Percentiles rank a stretch among this genome's conserved stretches.
Evolutionary conservation across 192 early-diverging fungal species (phyloP).

Genomic region (Umbelopsis sp.): DNA sequence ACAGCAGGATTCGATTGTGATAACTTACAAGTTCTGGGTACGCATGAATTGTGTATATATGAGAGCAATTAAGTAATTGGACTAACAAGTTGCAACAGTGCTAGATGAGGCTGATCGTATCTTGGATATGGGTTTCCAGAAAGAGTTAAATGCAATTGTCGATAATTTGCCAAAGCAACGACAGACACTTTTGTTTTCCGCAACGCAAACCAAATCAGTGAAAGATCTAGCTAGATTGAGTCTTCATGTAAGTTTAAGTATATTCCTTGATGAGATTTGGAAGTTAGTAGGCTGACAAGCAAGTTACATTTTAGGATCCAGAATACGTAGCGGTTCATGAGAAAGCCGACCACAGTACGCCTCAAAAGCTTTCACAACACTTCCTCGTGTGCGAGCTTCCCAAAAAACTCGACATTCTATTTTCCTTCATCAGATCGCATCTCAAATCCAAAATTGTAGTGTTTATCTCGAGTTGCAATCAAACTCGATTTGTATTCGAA

Average conservation of each 20-base stretch:
- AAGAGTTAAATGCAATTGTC: conserved; percentile 80
- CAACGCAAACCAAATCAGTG: conserved; percentile 96
- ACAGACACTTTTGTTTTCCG: conserved; percentile 95
- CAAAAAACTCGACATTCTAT: conserved; percentile 94
- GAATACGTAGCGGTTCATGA: conserved; percentile 97
- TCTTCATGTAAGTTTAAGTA: conserved; percentile 50
- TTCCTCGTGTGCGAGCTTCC: conserved; percentile 84
- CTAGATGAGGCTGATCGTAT: conserved; percentile 87
- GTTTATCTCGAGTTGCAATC: conserved; percentile 96
- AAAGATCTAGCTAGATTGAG: conserved; percentile 91
- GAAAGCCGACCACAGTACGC: conserved; percentile 77
- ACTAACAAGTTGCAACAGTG: conserved; percentile 37
- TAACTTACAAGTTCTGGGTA: conserved; percentile 71
- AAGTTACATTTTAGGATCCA: conserved; percentile 55
- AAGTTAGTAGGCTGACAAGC: not conserved
- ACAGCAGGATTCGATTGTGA: conserved; percentile 90
- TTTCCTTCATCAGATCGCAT: conserved; percentile 95
- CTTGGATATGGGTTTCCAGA: conserved; percentile 86
- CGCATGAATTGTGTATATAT: not conserved
- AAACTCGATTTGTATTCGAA: conserved; percentile 93
- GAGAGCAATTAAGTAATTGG: not conserved
- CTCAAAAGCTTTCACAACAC: conserved; percentile 79
- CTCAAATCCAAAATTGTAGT: conserved; percentile 86
- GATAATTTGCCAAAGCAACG: conserved; percentile 81
- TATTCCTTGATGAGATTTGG: not conserved